Base-by-base conservation (phyloP, 768 basidiomycete genomes). In the Russula earlei region DNA sequence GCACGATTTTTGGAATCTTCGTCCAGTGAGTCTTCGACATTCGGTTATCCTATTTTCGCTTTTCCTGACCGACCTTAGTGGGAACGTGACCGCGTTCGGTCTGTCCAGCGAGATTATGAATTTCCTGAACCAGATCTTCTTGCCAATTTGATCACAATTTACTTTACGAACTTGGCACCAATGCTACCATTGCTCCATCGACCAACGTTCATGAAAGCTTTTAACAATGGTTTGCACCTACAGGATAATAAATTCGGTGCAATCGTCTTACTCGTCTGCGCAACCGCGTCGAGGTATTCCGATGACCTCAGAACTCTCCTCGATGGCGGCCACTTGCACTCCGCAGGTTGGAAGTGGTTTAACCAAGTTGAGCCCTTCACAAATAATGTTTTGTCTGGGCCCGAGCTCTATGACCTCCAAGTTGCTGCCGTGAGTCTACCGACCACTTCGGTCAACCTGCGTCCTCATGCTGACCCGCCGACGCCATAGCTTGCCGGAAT, bases 401-500 rank as follows among this genome's bases (percentile, higher is more conserved):
- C 84, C 2, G 74, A 76, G 9, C 64, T 92, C 48, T 82, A 82
- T 64, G 87, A 89, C 60, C 69, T 94, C 31, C 91, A 94, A 65
- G 74, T 74, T 11, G 81, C 80, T 60, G 74, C 77, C 61, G 82
- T 84, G 66, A 33, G 68, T 65, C 7, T 34, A 33, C 19, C 31
- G n/a, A 15, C 33, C 20, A 4, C 6, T 58, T 45, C 15, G 4
- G 31, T 22, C 5, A 10, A 24, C 46, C 5, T 24, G 8, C 19
- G 22, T 20, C 12, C 6, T 27, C 37, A 43, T 2, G n/a, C 33
- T 44, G 34, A 56, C 42, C 22, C 31, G 1, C 8, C 3, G 2
- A 6, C n/a, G 2, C 9, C 22, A 65, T 56, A 72, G 77, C 46
- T 65, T 66, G 58, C 74, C 7, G 65, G 69, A 1, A 54, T 67